These are phyloP conservation scores for Hygrocybe punicea DNA, from an alignment of 768 basidiomycete genomes.

Conservation along the genomic window DNA sequence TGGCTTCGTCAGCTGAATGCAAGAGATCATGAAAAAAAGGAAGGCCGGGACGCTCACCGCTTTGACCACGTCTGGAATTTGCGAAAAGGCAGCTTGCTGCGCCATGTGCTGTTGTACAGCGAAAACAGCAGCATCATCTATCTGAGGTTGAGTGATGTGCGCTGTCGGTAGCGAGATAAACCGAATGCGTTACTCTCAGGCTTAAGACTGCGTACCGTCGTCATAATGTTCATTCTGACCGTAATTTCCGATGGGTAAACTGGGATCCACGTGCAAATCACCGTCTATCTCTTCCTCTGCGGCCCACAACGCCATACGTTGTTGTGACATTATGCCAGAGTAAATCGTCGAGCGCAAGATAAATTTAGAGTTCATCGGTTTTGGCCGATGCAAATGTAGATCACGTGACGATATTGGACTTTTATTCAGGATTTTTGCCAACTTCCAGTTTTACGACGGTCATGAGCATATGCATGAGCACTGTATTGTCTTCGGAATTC, in stretches of 20 bases:
- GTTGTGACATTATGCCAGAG: slow-evolving; percentile 50
- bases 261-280: slow-evolving; percentile 65
- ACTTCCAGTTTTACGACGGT: too few relatives aligned
- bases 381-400: too few relatives aligned
- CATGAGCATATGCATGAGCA: too few relatives aligned
- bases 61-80: slow-evolving; percentile 87
- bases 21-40: slow-evolving; percentile 6
- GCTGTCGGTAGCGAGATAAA: background rate
- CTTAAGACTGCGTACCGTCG: slow-evolving; percentile 46
- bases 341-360: too few relatives aligned
- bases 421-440: too few relatives aligned
- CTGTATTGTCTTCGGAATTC: too few relatives aligned
- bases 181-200: too few relatives aligned
- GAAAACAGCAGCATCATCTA: slow-evolving; percentile 45
- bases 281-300: slow-evolving; percentile 78
- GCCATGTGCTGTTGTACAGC: slow-evolving; percentile 82
- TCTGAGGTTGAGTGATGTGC: slow-evolving; percentile 4
- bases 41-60: slow-evolving; percentile 55
- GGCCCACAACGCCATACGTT: slow-evolving; percentile 71
- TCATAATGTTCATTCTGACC: slow-evolving; percentile 68
- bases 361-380: too few relatives aligned
- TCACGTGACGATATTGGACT: too few relatives aligned
- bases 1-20: slow-evolving; percentile 10
- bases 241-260: slow-evolving; percentile 63
- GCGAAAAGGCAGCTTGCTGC: slow-evolving; percentile 71